Evolutionary conservation across 1,284 basidiomycete species (phyloP), one percentile per base, ranked within the genome.

Genomic region (Somion occarium): DNA sequence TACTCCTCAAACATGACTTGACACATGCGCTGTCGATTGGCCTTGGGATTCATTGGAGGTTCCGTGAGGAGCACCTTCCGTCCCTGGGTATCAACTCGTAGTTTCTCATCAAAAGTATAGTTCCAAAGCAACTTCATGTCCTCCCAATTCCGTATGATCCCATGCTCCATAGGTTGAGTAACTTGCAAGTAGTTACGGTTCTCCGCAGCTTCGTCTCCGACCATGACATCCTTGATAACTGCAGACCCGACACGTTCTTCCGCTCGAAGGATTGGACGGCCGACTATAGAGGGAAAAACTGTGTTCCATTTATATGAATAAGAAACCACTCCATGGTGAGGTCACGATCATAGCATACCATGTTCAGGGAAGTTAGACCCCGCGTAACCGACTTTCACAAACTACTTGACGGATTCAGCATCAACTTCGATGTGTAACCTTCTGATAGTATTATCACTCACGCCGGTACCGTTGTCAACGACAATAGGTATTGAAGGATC

Each of bases 1-100:
- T 98, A 99, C 62, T 97, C 91, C 73, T 99, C 97, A 67, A 99
- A 98, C 96, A 99, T 99, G 66, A 98, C 93, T 71, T 99, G 88
- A 55, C 85, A 88, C 95, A 99, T 98, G 66, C 83, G 79, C 70
- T 95, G 87, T 61, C 97, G 74, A 71, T 99, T 99, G 58, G 73
- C 85, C 66, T 88, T 93, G 3, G 97, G 97, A 72, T 99, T 99
- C 96, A 99, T 98, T 39, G 96, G 97, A n/a, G 97, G 97, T 69
- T 99, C 97, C 1, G 97, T 99, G 60, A 99, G 79, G 52, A 99
- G 72, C 44, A 99, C 82, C 73, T 98, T 99, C 59, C 84, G 79
- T 1, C 93, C 97, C 44, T 77, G 76, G 22, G 95, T 87, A 65
- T 98, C 88, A 59, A 98, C 79, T 60, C 83, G 80, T 53, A 99